Conservation (phyloP, 768 basidiomycete species). For the Xerocomus spinulosus region DNA sequence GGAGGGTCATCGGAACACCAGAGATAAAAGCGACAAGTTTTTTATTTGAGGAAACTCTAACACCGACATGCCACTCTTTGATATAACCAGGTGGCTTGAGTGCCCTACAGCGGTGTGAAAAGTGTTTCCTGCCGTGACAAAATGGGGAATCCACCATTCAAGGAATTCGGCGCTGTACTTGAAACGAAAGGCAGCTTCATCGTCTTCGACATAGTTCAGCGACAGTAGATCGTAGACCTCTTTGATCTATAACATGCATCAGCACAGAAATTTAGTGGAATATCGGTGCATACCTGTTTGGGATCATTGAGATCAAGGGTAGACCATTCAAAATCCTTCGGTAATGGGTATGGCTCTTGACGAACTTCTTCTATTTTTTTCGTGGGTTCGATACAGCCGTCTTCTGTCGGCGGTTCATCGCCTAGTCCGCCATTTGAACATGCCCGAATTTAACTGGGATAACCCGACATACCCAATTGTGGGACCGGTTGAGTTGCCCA, state of each 20-base stretch:
- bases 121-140: not conserved
- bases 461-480: conserved; percentile 54
- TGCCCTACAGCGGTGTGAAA: conserved; percentile 54
- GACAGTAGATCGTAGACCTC: conserved; percentile 92
- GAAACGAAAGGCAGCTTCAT: conserved; percentile 94
- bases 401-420: conserved; percentile 59
- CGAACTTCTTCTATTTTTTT: conserved; percentile 74
- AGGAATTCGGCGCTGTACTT: conserved; percentile 94
- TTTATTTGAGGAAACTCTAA: conserved; percentile 84
- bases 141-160: conserved; percentile 57
- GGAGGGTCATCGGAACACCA: conserved; percentile 81
- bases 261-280: not conserved
- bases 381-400: conserved; percentile 87
- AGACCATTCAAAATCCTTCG: conserved; percentile 91
- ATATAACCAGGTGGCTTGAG: conserved; percentile 89
- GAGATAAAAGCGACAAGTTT: conserved; percentile 97
- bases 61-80: conserved; percentile 94
- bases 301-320: conserved; percentile 74
- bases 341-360: conserved; percentile 83
- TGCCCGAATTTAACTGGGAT: not conserved
- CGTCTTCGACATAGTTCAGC: conserved; percentile 94
- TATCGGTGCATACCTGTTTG: conserved; percentile 48
- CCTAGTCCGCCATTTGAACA: conserved; percentile 35
- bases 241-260: conserved; percentile 51
- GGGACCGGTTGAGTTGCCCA: conserved; percentile 98